phyloP scores from a whole-genome alignment of 2,329 filamentous ascomycete species.

The Blastomyces gilchristii region DNA sequence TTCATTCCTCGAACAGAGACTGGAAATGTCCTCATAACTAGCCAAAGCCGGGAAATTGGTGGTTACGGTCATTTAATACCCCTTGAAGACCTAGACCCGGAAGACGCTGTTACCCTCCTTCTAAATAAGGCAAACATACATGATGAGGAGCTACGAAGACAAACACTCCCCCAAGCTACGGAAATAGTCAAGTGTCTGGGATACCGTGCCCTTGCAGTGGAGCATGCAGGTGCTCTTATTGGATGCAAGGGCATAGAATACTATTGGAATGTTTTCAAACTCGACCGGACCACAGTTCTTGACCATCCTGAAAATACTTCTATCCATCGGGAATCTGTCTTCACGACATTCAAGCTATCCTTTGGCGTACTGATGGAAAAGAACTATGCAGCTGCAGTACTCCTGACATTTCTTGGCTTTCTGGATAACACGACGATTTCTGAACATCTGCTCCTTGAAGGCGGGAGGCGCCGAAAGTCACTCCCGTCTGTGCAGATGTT shows the following conservation, averaged over 20 bases:
- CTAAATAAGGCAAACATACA: slow-evolving; percentile 1
- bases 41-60: background rate
- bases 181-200: background rate
- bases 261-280: background rate
- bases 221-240: background rate
- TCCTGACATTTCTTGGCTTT: background rate
- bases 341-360: background rate
- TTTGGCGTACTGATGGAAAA: background rate
- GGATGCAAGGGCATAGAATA: background rate
- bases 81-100: background rate
- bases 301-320: background rate
- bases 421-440: background rate
- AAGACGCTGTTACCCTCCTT: background rate
- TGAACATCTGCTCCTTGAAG: background rate
- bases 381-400: background rate
- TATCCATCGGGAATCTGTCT: background rate
- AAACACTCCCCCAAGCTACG: background rate
- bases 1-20: background rate
- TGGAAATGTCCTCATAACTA: background rate
- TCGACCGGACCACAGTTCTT: background rate
- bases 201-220: background rate
- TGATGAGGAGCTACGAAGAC: background rate
- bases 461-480: background rate
- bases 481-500: background rate
- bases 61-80: background rate